Evolutionary conservation across 2,329 filamentous ascomycete genomes (phyloP).

Genomic region (Nigrograna mackinnonii): DNA sequence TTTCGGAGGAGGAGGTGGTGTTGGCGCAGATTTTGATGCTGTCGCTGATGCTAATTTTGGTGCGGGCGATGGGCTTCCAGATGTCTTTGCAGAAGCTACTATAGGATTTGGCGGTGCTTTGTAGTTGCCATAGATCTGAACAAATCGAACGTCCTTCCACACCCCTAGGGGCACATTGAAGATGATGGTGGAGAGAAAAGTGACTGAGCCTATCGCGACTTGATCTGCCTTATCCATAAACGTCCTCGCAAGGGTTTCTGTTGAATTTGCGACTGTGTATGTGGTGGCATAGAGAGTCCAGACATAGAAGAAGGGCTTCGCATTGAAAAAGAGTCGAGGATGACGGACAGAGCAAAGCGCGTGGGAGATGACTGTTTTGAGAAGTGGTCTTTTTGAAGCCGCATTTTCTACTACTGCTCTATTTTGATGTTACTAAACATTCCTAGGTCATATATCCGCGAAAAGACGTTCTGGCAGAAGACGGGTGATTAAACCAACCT

Average conservation of each 20-base stretch:
- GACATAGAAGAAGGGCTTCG: constrained; percentile 30
- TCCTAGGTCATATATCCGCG: too few species aligned
- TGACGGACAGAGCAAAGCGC: constrained; percentile 24
- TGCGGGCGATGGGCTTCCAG: background rate
- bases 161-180: constrained; percentile 30
- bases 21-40: too few species aligned
- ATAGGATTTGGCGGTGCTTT: background rate
- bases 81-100: background rate
- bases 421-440: background rate
- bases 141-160: constrained; percentile 33
- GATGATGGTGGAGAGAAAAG: constrained; percentile 26
- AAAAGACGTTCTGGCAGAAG: too few species aligned
- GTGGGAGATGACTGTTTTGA: constrained; percentile 18
- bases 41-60: background rate
- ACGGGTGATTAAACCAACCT: constrained; percentile 19
- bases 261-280: constrained; percentile 27
- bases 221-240: constrained; percentile 14
- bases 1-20: too few species aligned
- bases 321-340: constrained; percentile 25
- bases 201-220: constrained; percentile 21
- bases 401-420: constrained; percentile 30
- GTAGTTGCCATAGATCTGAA: constrained; percentile 22
- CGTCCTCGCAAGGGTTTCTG: constrained; percentile 20
- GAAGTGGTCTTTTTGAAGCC: constrained; percentile 16
- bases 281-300: constrained; percentile 32